Percentiles rank a stretch among this genome's conserved stretches.
Evolutionary conservation across 495 filamentous ascomycete genomes (phyloP).

Genomic region (Aspergillus baeticus): DNA sequence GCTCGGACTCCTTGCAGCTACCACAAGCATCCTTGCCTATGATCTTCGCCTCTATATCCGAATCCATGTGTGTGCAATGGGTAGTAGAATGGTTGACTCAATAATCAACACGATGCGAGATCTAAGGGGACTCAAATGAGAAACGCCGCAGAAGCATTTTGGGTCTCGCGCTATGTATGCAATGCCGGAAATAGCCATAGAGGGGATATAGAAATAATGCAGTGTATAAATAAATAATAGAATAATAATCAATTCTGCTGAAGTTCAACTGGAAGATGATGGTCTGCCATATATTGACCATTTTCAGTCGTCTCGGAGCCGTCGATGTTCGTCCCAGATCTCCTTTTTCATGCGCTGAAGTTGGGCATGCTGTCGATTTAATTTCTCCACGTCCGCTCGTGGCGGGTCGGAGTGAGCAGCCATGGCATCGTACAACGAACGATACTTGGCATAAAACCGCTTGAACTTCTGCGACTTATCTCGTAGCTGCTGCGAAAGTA

Average conservation of each 20-base stretch:
- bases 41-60: conserved; percentile 14
- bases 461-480: conserved; percentile 62
- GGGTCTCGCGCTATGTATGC: too few relatives aligned
- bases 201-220: too few relatives aligned
- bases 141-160: conserved; percentile 7
- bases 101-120: conserved; percentile 14
- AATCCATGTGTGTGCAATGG: conserved; percentile 15
- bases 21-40: conserved; percentile 12
- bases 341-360: conserved; percentile 65
- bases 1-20: conserved; percentile 11
- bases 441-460: conserved; percentile 61
- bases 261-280: neutral
- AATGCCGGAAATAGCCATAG: too few relatives aligned
- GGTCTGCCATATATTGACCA: conserved; percentile 11
- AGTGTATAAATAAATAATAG: conserved; percentile 6
- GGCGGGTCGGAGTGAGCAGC: conserved; percentile 49
- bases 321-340: conserved; percentile 54
- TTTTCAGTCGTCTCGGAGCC: conserved; percentile 22
- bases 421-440: conserved; percentile 58
- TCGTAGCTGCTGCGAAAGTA: conserved; percentile 40
- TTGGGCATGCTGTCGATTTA: conserved; percentile 60
- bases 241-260: conserved; percentile 7
- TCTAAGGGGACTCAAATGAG: conserved; percentile 10
- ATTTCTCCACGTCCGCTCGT: conserved; percentile 52
- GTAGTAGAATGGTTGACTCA: neutral